These are phyloP conservation scores for Cryphonectria naterciae DNA, from an alignment of 2,329 filamentous ascomycete genomes.

Conservation along the genomic window DNA sequence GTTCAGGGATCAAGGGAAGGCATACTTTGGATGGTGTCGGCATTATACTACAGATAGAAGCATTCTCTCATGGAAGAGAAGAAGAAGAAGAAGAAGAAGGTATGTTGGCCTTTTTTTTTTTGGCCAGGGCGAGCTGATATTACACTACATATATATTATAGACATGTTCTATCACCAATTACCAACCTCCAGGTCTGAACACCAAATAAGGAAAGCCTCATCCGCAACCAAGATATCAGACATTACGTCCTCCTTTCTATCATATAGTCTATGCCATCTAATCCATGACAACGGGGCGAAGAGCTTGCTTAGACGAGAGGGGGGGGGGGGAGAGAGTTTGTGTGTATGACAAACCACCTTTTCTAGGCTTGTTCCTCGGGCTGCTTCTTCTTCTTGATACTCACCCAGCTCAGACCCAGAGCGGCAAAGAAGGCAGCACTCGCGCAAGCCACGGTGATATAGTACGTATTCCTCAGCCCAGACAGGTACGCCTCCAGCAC, in stretches of 20 bases:
- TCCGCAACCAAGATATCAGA: too few relatives aligned
- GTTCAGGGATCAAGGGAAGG: too few relatives aligned
- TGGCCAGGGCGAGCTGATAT: too few relatives aligned
- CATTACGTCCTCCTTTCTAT: not conserved
- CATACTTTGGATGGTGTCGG: too few relatives aligned
- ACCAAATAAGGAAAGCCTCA: too few relatives aligned
- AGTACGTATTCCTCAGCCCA: slow-evolving; percentile 56
- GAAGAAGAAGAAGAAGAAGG: not conserved
- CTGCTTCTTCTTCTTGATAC: slow-evolving; percentile 48
- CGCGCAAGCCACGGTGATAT: slow-evolving; percentile 54
- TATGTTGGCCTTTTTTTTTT: not conserved
- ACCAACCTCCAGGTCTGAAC: too few relatives aligned
- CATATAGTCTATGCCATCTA: not conserved
- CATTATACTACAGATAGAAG: not conserved
- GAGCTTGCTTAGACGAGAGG: not conserved
- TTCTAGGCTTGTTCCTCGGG: slow-evolving; percentile 19
- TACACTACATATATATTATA: not conserved
- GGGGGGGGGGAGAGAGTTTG: too few relatives aligned
- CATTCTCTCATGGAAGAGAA: not conserved
- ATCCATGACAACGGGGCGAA: too few relatives aligned
- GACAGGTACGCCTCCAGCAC: slow-evolving; percentile 55
- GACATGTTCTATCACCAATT: not conserved
- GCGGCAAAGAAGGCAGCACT: slow-evolving; percentile 49
- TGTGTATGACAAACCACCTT: not conserved
- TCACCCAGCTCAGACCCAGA: slow-evolving; percentile 55